These are phyloP conservation scores for Ceratocystis albifundus DNA, from an alignment of 2,329 filamentous ascomycete genomes.

Conservation along the genomic window DNA sequence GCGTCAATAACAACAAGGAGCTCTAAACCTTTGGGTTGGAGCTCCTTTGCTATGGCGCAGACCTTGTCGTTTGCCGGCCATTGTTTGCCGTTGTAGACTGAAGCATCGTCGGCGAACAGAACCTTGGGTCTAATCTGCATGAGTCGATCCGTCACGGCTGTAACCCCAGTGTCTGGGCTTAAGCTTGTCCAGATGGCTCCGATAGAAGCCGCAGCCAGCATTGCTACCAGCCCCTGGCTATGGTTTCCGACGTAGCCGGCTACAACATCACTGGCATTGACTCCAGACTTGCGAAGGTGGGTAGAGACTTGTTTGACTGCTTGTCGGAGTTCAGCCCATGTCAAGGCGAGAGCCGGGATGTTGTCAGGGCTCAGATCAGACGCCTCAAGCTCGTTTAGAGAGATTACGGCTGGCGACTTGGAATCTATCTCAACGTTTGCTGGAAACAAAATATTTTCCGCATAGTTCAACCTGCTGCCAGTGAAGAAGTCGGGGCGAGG, in stretches of 20 bases:
- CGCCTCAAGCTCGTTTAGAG: conserved; percentile 48
- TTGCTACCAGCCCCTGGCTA: conserved; percentile 71
- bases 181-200: conserved; percentile 90
- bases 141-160: conserved; percentile 77
- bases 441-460: conserved; percentile 86
- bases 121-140: conserved; percentile 73
- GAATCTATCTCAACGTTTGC: conserved; percentile 42
- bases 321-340: conserved; percentile 69
- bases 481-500: conserved; percentile 79
- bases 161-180: conserved; percentile 83
- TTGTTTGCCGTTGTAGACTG: conserved; percentile 80
- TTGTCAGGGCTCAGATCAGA: conserved; percentile 34
- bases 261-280: conserved; percentile 47
- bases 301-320: conserved; percentile 62
- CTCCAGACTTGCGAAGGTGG: conserved; percentile 53
- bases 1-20: conserved; percentile 60
- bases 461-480: conserved; percentile 74
- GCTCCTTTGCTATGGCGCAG: conserved; percentile 56
- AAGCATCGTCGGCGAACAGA: conserved; percentile 78
- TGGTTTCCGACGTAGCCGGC: conserved; percentile 81
- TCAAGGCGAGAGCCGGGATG: conserved; percentile 1
- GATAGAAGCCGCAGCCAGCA: conserved; percentile 69
- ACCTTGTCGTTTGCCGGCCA: conserved; percentile 75
- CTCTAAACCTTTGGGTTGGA: conserved; percentile 50
- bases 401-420: conserved; percentile 73